Evolutionary conservation across 2,329 filamentous ascomycete species (phyloP), one percentile per base, ranked within the genome.

Genomic region (Colletotrichum gigasporum): DNA sequence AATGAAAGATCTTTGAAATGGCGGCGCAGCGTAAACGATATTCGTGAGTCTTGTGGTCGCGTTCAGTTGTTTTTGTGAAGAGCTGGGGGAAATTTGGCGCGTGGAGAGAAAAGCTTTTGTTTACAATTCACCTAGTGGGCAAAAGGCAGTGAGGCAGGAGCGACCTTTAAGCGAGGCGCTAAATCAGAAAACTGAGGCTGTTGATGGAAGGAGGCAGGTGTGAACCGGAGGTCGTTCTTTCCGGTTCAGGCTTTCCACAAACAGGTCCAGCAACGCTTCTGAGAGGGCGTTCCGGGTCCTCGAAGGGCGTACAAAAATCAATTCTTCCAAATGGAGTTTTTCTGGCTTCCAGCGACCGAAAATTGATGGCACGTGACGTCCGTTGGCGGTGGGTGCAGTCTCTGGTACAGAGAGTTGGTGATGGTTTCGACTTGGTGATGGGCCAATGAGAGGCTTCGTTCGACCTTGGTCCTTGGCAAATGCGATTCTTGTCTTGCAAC

Each of bases 121-220:
- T 41, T 26, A 20, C 11, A 16, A 30, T n/a, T 47, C 61, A 54
- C 34, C 3, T 9, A 26, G 12, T 10, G 28, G 18, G 42, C 28
- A 35, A 34, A 22, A 16, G 3, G 18, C 30, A 51, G 47, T 24
- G 12, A 37, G 53, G 53, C 32, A 35, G 53, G 30, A 11, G 39
- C 30, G 18, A 45, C 9, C 5, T 52, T 22, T 60, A 47, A 53
- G 55, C 47, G 55, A 39, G 59, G 10, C 26, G 34, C 56, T 35
- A 28, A 44, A 3, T n/a, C 50, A 34, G 9, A 37, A 9, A 12
- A 12, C 24, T 63, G 59, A 61, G 22, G 41, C 14, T 61, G 34
- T 44, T 53, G 34, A 50, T 54, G 28, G 56, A 59, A 60, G 47
- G 45, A 61, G 51, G 61, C 34, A 61, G 48, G 48, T 34, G 50